Base-by-base conservation (phyloP, 192 early-diverging fungal species). In the Phlyctochytrium bullatum region DNA sequence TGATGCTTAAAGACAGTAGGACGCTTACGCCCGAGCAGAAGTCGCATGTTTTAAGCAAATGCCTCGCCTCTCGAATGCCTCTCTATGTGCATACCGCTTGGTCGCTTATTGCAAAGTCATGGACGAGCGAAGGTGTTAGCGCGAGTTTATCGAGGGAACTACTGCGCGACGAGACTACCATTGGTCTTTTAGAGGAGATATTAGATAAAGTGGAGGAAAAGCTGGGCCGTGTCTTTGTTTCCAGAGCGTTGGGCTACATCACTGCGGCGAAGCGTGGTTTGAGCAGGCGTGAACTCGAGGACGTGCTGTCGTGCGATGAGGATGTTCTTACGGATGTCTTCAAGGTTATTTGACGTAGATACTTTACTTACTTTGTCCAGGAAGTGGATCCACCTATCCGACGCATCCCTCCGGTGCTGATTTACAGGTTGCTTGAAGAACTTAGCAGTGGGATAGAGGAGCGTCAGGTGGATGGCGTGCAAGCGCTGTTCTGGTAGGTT, bases 271-370 rank as follows among this genome's bases (percentile, higher is more conserved):
- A 40, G 4, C 53, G 58, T 6, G 72, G 72, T 20, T 1, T 69
- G 6, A 35, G 54, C n/a, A 25, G 52, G n/a, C 31, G 12, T 2
- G 72, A 73, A 36, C 51, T 61, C 24, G 72, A 73, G 36, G 72
- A 73, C 36, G 35, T 73, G 29, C 23, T 73, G 35, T 35, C 29
- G 36, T 68, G 65, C 47, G 72, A 73, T 57, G 72, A 73, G 32
- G 52, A 60, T 17, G 72, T 64, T 10, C 54, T 73, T 62, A 66
- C 64, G 36, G 70, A 72, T 24, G 56, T 73, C 27, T 69, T 69
- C 29, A 56, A 73, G 66, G 72, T 73, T n/a, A 34, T 30, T 58
- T 64, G n/a, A 14, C 63, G 27, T 56, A 31, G 50, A 20, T 10
- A 27, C 2, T n/a, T 52, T 24, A 24, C 47, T 62, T 31, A 14